These are phyloP conservation scores for Lepiota subincarnata DNA, from an alignment of 768 basidiomycete species.

Conservation along the genomic window DNA sequence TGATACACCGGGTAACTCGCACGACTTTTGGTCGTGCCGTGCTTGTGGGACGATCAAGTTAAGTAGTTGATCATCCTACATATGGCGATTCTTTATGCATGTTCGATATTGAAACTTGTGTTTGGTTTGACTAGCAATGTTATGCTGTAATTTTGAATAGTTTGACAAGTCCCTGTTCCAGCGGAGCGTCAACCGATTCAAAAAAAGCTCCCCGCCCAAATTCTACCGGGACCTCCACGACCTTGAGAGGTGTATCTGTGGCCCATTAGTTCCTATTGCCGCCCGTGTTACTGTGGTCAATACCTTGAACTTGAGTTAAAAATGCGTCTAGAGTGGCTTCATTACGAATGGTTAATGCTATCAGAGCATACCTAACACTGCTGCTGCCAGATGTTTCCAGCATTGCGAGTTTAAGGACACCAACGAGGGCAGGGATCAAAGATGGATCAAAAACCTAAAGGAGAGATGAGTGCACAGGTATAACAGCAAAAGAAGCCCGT, in stretches of 20 bases:
- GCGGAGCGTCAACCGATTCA: constrained; percentile 22
- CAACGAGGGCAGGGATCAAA: constrained; percentile 54
- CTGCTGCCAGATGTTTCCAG: constrained; percentile 15
- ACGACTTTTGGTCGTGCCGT: constrained; percentile 71
- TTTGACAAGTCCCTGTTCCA: constrained; percentile 31
- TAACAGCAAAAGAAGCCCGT: constrained; percentile 8
- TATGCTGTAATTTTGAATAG: constrained; percentile 37
- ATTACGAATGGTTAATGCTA: constrained; percentile 58
- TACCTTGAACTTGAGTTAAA: constrained; percentile 31
- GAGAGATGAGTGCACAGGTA: not conserved
- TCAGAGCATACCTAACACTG: constrained; percentile 29
- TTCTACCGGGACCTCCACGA: constrained; percentile 13
- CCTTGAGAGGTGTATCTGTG: constrained; percentile 13
- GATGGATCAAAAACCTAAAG: constrained; percentile 64
- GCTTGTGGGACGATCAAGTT: constrained; percentile 67
- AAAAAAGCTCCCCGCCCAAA: constrained; percentile 14
- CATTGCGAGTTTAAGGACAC: constrained; percentile 43
- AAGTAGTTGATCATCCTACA: constrained; percentile 22
- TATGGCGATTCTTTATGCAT: too few species aligned
- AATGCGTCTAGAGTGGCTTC: constrained; percentile 48
- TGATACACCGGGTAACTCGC: constrained; percentile 55
- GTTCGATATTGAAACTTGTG: too few species aligned
- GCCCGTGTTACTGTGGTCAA: not conserved
- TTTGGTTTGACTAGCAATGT: too few species aligned
- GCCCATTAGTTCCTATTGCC: not conserved